A percentile compares a stretch with the other conserved stretches of the same genome.
Conservation (phyloP, 345 rosid genomes). For the Bruguiera gymnorhiza region DNA sequence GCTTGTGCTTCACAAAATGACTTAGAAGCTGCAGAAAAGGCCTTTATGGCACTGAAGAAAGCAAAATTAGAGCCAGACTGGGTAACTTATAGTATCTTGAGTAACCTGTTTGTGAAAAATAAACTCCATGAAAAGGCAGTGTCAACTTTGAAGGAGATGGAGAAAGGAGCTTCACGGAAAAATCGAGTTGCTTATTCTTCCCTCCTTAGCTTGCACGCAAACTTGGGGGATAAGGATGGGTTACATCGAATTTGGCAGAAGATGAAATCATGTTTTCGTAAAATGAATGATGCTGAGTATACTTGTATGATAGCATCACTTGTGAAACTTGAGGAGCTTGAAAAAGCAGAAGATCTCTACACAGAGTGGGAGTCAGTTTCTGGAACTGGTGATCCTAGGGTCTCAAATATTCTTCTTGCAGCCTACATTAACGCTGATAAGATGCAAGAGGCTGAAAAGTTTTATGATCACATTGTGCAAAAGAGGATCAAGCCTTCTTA, state of each 20-base stretch:
- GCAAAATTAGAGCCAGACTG: constrained; percentile 68
- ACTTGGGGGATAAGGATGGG: constrained; percentile 56
- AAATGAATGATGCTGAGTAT: constrained; percentile 71
- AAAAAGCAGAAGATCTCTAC: constrained; percentile 62
- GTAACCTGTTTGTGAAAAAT: constrained; percentile 56
- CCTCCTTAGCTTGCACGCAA: constrained; percentile 67
- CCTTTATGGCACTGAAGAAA: constrained; percentile 55
- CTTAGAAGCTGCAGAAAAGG: constrained; percentile 57
- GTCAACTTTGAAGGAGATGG: constrained; percentile 76
- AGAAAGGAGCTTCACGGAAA: constrained; percentile 59
- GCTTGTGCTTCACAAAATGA: constrained; percentile 52
- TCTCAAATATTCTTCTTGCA: constrained; percentile 67
- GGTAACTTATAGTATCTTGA: constrained; percentile 67
- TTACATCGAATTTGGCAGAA: constrained; percentile 65
- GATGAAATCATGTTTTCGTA: constrained; percentile 54
- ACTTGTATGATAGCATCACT: constrained; percentile 70
- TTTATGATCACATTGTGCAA: constrained; percentile 41
- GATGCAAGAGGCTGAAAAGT: constrained; percentile 51
- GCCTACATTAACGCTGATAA: constrained; percentile 56
- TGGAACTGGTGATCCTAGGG: constrained; percentile 52
- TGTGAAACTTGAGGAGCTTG: constrained; percentile 61
- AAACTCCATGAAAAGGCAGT: constrained; percentile 50
- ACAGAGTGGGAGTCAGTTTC: constrained; percentile 77
- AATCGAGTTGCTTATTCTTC: constrained; percentile 61
- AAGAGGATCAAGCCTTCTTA: constrained; percentile 61